A percentile compares a stretch with the other conserved stretches of the same genome.
phyloP scores from a whole-genome alignment of 345 rosid genomes.

The Populus alba region DNA sequence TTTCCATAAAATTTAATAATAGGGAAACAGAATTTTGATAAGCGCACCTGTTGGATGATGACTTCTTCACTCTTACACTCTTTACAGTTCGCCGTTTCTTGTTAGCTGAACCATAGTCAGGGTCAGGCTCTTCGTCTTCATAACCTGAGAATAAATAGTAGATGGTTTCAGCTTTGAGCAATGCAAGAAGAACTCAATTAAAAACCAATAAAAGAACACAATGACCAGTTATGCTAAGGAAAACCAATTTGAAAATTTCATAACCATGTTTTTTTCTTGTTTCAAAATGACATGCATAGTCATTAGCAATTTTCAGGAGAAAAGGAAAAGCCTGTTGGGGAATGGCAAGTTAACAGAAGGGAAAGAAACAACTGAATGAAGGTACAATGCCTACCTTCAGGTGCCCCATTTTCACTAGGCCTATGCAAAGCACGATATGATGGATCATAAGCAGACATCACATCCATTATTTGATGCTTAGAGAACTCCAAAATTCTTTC shows the following conservation, averaged over 20 bases:
- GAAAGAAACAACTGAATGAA: slow-evolving; percentile 12
- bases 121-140: slow-evolving; percentile 81
- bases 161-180: not conserved
- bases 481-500: slow-evolving; percentile 96
- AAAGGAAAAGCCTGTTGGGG: slow-evolving; percentile 4
- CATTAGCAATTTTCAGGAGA: not conserved
- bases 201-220: not conserved
- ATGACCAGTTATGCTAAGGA: too few species aligned
- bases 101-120: slow-evolving; percentile 68
- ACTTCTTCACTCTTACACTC: slow-evolving; percentile 72
- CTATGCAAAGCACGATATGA: slow-evolving; percentile 75
- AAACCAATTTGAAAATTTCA: too few species aligned
- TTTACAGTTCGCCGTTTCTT: slow-evolving; percentile 69
- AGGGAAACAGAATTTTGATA: slow-evolving; percentile 20
- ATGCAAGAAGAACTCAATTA: not conserved
- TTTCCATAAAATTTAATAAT: slow-evolving; percentile 10
- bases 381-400: slow-evolving; percentile 59
- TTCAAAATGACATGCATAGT: not conserved
- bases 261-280: too few species aligned
- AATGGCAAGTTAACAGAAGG: slow-evolving; percentile 9
- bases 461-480: slow-evolving; percentile 78
- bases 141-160: slow-evolving; percentile 45
- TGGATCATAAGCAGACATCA: slow-evolving; percentile 93
- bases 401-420: slow-evolving; percentile 67
- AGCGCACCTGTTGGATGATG: slow-evolving; percentile 69